phyloP scores from a whole-genome alignment of 179 eudicot species.

The Beta macrorhiza region DNA sequence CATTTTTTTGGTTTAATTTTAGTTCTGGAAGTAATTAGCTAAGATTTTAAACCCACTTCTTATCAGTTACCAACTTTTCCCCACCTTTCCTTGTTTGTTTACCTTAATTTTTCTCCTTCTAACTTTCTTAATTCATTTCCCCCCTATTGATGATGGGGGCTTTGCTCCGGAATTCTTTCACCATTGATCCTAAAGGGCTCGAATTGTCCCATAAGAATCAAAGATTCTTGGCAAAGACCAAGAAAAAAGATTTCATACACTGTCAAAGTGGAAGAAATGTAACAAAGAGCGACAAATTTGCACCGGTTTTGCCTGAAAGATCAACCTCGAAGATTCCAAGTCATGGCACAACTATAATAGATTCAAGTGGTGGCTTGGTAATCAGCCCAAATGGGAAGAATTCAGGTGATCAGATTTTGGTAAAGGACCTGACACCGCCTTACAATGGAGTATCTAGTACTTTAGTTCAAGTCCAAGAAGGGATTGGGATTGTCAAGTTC shows the following conservation, averaged over 20 bases:
- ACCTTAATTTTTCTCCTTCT: conserved; percentile 31
- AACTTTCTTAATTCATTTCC: conserved; percentile 23
- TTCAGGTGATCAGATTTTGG: conserved; percentile 26
- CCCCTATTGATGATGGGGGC: conserved; percentile 71
- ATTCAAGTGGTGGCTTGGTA: conserved; percentile 45
- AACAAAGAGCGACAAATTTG: conserved; percentile 38
- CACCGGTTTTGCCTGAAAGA: conserved; percentile 59
- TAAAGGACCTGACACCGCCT: conserved; percentile 54
- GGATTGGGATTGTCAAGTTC: conserved; percentile 75
- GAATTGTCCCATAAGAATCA: conserved; percentile 27
- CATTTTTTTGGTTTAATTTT: conserved; percentile 21
- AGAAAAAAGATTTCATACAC: conserved; percentile 33
- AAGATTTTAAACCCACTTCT: conserved; percentile 41
- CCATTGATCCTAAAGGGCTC: conserved; percentile 38
- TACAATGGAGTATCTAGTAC: conserved; percentile 33
- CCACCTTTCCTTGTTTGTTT: conserved; percentile 30
- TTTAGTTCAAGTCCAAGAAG: conserved; percentile 45
- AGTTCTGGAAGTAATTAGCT: conserved; percentile 52
- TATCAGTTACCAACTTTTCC: conserved; percentile 38
- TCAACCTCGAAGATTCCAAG: conserved; percentile 39
- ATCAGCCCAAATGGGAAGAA: conserved; percentile 55
- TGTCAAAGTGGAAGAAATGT: conserved; percentile 61
- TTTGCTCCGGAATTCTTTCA: conserved; percentile 62
- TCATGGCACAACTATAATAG: conserved; percentile 44
- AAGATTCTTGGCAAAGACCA: conserved; percentile 30